These are phyloP conservation scores for Aspergillus piperis DNA, from an alignment of 2,329 filamentous ascomycete genomes.

Conservation along the genomic window DNA sequence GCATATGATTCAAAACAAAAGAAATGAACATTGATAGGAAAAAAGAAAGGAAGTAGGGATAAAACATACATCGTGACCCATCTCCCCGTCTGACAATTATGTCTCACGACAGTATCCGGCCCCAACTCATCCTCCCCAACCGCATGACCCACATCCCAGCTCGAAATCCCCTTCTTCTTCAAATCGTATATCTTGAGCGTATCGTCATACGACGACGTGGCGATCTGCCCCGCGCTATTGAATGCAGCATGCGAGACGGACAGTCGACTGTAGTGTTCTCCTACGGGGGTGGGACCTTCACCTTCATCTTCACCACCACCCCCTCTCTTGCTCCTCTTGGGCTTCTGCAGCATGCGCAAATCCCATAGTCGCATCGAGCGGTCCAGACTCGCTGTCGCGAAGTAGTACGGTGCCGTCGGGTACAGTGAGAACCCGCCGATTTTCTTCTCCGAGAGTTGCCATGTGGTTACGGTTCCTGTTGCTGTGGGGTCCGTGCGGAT, in stretches of 20 bases:
- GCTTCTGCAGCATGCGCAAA: slow-evolving; percentile 61
- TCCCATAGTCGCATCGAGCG: slow-evolving; percentile 93
- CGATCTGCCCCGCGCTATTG: slow-evolving; percentile 80
- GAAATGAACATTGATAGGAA: no score
- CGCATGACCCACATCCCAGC: slow-evolving; percentile 61
- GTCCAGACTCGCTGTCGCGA: slow-evolving; percentile 88
- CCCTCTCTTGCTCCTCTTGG: neutral
- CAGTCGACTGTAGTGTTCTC: slow-evolving; percentile 77
- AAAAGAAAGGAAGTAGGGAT: slow-evolving; percentile 23
- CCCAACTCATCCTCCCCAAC: slow-evolving; percentile 65
- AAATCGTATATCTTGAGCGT: slow-evolving; percentile 92
- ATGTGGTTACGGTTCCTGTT: slow-evolving; percentile 60
- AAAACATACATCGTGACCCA: slow-evolving; percentile 79
- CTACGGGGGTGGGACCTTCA: slow-evolving; percentile 68
- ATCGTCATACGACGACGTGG: slow-evolving; percentile 92
- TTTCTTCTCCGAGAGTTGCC: slow-evolving; percentile 83
- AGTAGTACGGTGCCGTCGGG: slow-evolving; percentile 74
- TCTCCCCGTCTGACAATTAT: slow-evolving; percentile 94
- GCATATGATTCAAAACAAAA: no score
- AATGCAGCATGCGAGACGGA: slow-evolving; percentile 93
- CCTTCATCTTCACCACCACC: slow-evolving; percentile 15
- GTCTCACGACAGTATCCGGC: slow-evolving; percentile 68
- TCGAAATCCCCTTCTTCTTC: slow-evolving; percentile 54
- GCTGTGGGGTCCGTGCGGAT: slow-evolving; percentile 58
- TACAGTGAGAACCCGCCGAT: slow-evolving; percentile 91